phyloP scores from a whole-genome alignment of 768 basidiomycete genomes.

The Russula foetens region DNA sequence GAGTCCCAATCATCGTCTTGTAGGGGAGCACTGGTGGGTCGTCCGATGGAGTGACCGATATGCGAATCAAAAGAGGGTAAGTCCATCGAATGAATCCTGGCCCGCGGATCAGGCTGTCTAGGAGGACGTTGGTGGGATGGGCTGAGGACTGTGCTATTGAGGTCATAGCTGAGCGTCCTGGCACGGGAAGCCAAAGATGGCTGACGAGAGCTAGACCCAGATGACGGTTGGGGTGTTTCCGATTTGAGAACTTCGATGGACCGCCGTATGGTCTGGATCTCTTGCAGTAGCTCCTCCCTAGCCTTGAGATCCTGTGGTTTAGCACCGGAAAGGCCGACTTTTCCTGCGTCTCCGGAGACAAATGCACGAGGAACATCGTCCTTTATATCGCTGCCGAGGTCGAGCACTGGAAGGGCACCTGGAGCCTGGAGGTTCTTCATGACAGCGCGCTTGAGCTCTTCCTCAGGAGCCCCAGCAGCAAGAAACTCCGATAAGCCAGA shows the following conservation, averaged over 20 bases:
- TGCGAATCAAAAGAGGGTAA: constrained; percentile 37
- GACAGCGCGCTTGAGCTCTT: constrained; percentile 45
- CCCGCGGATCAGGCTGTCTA: constrained; percentile 58
- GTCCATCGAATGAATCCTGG: constrained; percentile 68
- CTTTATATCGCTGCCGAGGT: constrained; percentile 68
- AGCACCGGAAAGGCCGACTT: constrained; percentile 20
- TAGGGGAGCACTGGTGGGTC: constrained; percentile 68
- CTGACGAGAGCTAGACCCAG: constrained; percentile 47
- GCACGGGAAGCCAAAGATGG: constrained; percentile 25
- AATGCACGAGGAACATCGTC: constrained; percentile 67
- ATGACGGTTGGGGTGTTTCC: constrained; percentile 54
- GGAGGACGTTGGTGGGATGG: constrained; percentile 62
- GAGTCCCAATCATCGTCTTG: constrained; percentile 78
- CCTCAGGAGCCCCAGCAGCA: constrained; percentile 51
- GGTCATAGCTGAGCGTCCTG: constrained; percentile 56
- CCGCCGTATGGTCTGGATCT: constrained; percentile 71
- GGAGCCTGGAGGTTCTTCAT: constrained; percentile 42
- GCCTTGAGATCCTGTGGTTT: constrained; percentile 48
- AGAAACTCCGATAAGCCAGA: constrained; percentile 72
- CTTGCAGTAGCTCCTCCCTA: constrained; percentile 63
- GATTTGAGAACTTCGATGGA: constrained; percentile 71
- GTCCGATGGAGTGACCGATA: constrained; percentile 47
- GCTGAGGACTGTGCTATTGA: constrained; percentile 42
- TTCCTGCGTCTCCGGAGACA: constrained; percentile 36
- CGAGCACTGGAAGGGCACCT: constrained; percentile 58